Percentiles rank a stretch among this genome's conserved stretches.
phyloP scores from a whole-genome alignment of 192 early-diverging fungal species.

The Geosiphon pyriformis region DNA sequence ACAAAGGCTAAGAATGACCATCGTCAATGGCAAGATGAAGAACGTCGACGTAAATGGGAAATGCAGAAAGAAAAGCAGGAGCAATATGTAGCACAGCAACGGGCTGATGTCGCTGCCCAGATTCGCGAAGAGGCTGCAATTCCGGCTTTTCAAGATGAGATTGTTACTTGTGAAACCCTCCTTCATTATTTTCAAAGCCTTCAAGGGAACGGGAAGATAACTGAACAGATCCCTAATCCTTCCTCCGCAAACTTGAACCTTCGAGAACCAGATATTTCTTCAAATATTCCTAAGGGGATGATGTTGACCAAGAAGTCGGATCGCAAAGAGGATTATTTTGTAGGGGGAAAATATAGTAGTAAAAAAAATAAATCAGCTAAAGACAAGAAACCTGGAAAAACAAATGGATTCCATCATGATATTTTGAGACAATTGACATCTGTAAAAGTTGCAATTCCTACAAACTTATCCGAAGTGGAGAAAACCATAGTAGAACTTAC shows the following conservation, averaged over 20 bases:
- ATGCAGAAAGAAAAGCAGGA: conserved; percentile 64
- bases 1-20: conserved; percentile 70
- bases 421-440: conserved; percentile 75
- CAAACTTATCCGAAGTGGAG: conserved; percentile 59
- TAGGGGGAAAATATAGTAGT: conserved; percentile 52
- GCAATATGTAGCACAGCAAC: conserved; percentile 61
- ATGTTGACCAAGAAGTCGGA: conserved; percentile 72
- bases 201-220: conserved; percentile 34
- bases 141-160: conserved; percentile 84
- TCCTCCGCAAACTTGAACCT: conserved; percentile 39
- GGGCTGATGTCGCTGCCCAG: conserved; percentile 61
- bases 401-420: conserved; percentile 53
- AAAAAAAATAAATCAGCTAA: conserved; percentile 57
- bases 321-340: conserved; percentile 77
- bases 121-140: conserved; percentile 83
- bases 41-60: conserved; percentile 58
- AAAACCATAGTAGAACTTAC: conserved; percentile 66
- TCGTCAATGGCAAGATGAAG: conserved; percentile 63
- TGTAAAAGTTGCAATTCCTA: conserved; percentile 78
- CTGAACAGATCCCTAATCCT: conserved; percentile 21
- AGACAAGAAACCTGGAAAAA: conserved; percentile 33
- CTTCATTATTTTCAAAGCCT: conserved; percentile 64
- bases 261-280: conserved; percentile 52
- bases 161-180: conserved; percentile 74
- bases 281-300: conserved; percentile 69